phyloP scores from a whole-genome alignment of 1,284 basidiomycete genomes.

The Ustilago xerochloae region DNA sequence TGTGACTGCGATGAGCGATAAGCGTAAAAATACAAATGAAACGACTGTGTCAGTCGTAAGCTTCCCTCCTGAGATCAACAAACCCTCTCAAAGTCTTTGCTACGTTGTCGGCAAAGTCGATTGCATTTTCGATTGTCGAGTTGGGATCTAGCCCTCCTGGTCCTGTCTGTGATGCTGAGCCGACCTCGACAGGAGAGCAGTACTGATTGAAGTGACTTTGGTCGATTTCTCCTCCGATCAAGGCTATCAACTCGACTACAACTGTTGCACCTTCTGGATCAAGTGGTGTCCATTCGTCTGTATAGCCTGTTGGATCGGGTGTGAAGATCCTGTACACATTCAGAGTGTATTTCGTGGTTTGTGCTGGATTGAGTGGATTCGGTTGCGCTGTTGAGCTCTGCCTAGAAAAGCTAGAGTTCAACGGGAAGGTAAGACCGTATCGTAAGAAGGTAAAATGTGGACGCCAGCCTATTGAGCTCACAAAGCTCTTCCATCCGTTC shows the following conservation, averaged over 20 bases:
- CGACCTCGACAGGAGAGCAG: conserved; percentile 2
- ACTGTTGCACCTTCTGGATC: conserved; percentile 37
- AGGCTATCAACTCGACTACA: conserved; percentile 31
- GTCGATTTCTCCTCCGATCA: conserved; percentile 31
- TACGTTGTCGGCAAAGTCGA: conserved; percentile 30
- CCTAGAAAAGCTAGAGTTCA: conserved; percentile 19
- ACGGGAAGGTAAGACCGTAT: conserved; percentile 25
- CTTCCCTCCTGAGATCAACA: conserved; percentile 34
- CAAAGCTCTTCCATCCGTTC: conserved; percentile 43
- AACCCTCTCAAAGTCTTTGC: conserved; percentile 30
- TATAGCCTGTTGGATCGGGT: conserved; percentile 33
- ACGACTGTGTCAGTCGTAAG: conserved; percentile 13
- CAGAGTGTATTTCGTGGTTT: conserved; percentile 22
- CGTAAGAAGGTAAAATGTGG: conserved; percentile 31
- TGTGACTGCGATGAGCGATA: neutral
- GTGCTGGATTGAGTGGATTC: conserved; percentile 20
- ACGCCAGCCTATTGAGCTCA: conserved; percentile 41
- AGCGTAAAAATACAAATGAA: conserved; percentile 17
- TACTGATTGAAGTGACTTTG: conserved; percentile 35
- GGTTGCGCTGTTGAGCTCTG: conserved; percentile 3
- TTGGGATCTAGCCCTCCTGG: conserved; percentile 17
- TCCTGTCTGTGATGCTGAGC: neutral
- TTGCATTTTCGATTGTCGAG: conserved; percentile 36
- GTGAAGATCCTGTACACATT: conserved; percentile 46
- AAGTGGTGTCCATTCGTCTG: conserved; percentile 36